A percentile compares a stretch with the other conserved stretches of the same genome.
phyloP scores from a whole-genome alignment of 768 basidiomycete genomes.

The Amanita polypyramis region DNA sequence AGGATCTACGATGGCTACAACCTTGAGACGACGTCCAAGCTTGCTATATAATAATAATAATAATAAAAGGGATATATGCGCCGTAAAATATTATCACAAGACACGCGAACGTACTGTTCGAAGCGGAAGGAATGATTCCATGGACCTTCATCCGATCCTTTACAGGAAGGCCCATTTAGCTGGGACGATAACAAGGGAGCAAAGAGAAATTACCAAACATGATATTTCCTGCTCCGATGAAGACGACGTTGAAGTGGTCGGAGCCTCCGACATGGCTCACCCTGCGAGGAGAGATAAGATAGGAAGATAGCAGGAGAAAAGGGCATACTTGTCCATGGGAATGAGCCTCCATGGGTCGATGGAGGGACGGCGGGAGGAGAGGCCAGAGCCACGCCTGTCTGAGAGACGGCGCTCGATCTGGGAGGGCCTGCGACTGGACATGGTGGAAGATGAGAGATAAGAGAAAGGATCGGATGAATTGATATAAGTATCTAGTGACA shows the following conservation, averaged over 20 bases:
- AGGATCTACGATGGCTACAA: slow-evolving; percentile 91
- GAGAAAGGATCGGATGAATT: slow-evolving; percentile 3
- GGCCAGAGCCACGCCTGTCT: slow-evolving; percentile 40
- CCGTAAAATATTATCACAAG: slow-evolving; percentile 9
- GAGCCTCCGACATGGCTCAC: slow-evolving; percentile 42
- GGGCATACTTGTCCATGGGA: slow-evolving; percentile 67
- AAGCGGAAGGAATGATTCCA: slow-evolving; percentile 92
- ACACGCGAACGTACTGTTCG: slow-evolving; percentile 52
- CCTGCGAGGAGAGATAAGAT: slow-evolving; percentile 20
- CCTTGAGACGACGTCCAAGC: slow-evolving; percentile 91
- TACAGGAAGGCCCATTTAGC: neutral
- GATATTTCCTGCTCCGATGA: slow-evolving; percentile 94
- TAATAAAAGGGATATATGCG: neutral
- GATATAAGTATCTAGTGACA: slow-evolving; percentile 7
- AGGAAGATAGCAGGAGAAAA: slow-evolving; percentile 6
- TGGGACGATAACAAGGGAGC: slow-evolving; percentile 2
- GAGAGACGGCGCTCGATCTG: slow-evolving; percentile 26
- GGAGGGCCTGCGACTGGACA: slow-evolving; percentile 10
- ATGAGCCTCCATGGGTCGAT: slow-evolving; percentile 71
- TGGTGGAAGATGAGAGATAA: slow-evolving; percentile 8
- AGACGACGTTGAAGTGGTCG: slow-evolving; percentile 86
- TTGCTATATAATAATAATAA: slow-evolving; percentile 63
- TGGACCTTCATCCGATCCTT: slow-evolving; percentile 81
- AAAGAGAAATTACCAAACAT: slow-evolving; percentile 71
- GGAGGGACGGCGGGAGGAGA: slow-evolving; percentile 53